A percentile compares a stretch with the other conserved stretches of the same genome.
Conservation (phyloP, 192 early-diverging fungal species). For the Phycomyces nitens region DNA sequence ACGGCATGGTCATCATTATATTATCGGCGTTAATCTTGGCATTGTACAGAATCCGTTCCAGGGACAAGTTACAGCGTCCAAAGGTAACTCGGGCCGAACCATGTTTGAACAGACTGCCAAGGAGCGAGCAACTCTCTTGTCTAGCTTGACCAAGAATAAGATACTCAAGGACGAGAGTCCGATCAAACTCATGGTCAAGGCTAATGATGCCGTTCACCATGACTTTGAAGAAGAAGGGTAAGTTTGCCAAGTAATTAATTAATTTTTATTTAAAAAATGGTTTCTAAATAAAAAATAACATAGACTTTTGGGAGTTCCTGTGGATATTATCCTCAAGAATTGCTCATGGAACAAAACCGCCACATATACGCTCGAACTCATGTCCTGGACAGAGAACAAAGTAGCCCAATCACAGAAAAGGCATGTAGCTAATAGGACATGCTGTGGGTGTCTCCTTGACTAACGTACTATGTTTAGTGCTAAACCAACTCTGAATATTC, state of each 20-base stretch:
- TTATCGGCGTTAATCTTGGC: constrained; percentile 87
- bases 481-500: constrained; percentile 23
- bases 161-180: constrained; percentile 68
- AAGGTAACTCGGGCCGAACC: constrained; percentile 44
- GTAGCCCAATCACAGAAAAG: constrained; percentile 5
- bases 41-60: constrained; percentile 71
- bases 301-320: constrained; percentile 56
- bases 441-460: too few species aligned
- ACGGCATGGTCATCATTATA: constrained; percentile 81
- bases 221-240: constrained; percentile 48
- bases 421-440: constrained; percentile 15
- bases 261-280: constrained; percentile 2
- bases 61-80: constrained; percentile 34
- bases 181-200: constrained; percentile 54
- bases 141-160: constrained; percentile 57
- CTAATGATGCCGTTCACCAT: constrained; percentile 39
- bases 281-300: neutral
- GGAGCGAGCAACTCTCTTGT: constrained; percentile 61
- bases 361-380: constrained; percentile 56
- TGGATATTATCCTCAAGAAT: constrained; percentile 60
- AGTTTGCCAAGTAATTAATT: too few species aligned
- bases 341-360: constrained; percentile 66
- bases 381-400: constrained; percentile 34
- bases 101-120: constrained; percentile 67
- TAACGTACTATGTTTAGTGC: constrained; percentile 1